Percentiles rank a stretch among this genome's conserved stretches.
These are phyloP conservation scores for Pulveroboletus sp. DNA, from an alignment of 768 basidiomycete genomes.

Conservation along the genomic window DNA sequence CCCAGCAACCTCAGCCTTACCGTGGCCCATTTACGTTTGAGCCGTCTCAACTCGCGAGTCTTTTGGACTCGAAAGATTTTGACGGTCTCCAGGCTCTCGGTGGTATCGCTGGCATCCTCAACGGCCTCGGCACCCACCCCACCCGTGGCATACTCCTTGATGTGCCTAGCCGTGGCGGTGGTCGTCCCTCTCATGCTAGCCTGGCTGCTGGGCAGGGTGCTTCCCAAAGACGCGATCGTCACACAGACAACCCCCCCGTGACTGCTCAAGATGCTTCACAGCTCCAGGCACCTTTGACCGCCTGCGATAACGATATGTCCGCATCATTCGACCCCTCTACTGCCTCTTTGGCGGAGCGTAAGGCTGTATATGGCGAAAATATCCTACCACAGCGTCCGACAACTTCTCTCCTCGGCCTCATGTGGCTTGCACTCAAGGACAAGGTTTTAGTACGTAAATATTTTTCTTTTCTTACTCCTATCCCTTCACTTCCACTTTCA, in stretches of 20 bases:
- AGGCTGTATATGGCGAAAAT: constrained; percentile 71
- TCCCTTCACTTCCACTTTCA: constrained; percentile 26
- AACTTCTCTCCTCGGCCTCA: constrained; percentile 68
- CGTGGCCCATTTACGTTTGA: constrained; percentile 69
- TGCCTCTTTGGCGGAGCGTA: constrained; percentile 56
- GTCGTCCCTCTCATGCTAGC: constrained; percentile 6
- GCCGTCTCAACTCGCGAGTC: constrained; percentile 71
- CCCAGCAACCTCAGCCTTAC: constrained; percentile 44
- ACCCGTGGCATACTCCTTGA: constrained; percentile 39
- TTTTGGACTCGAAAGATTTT: constrained; percentile 87
- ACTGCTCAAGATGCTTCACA: constrained; percentile 2
- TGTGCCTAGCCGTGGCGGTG: not conserved
- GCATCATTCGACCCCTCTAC: constrained; percentile 8
- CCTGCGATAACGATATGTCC: not conserved
- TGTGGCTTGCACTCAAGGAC: constrained; percentile 86
- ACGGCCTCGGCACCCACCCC: constrained; percentile 67
- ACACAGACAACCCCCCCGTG: not conserved
- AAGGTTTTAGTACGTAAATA: constrained; percentile 69
- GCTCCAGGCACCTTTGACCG: constrained; percentile 10
- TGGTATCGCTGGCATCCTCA: constrained; percentile 61
- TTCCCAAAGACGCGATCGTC: constrained; percentile 32
- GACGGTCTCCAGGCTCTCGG: constrained; percentile 63
- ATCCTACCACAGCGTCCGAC: constrained; percentile 62
- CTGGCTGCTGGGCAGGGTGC: constrained; percentile 29
- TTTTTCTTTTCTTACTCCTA: not conserved